A percentile compares a stretch with the other conserved stretches of the same genome.
Conservation (phyloP, 176 grass and related monocot species). For the Hsuehochloa calcarea region DNA sequence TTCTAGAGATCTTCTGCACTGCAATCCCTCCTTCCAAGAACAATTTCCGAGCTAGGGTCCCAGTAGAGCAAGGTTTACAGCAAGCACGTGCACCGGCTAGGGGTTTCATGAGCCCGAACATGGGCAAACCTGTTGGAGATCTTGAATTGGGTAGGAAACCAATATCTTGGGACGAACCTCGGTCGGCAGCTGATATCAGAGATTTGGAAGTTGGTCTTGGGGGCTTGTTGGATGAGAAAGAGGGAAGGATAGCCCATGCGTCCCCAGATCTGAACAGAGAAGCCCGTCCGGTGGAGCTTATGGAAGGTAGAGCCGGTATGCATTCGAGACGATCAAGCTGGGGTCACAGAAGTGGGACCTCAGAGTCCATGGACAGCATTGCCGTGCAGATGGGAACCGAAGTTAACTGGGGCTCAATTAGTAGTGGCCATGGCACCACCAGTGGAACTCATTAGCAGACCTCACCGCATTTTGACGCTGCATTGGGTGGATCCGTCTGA, state of each 20-base stretch:
- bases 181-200: slow-evolving; percentile 63
- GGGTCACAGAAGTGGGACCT: slow-evolving; percentile 63
- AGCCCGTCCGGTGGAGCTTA: slow-evolving; percentile 36
- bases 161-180: slow-evolving; percentile 80
- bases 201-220: slow-evolving; percentile 70
- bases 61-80: slow-evolving; percentile 53
- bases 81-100: slow-evolving; percentile 46
- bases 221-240: slow-evolving; percentile 72
- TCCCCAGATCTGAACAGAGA: slow-evolving; percentile 67
- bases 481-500: neutral
- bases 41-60: slow-evolving; percentile 75
- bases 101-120: slow-evolving; percentile 92
- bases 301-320: slow-evolving; percentile 47
- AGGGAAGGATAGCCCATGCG: slow-evolving; percentile 53
- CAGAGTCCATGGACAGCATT: slow-evolving; percentile 48
- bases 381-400: slow-evolving; percentile 42
- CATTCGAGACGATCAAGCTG: slow-evolving; percentile 68
- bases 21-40: slow-evolving; percentile 84
- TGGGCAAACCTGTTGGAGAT: slow-evolving; percentile 79
- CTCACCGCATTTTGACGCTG: neutral
- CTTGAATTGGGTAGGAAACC: slow-evolving; percentile 85
- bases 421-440: slow-evolving; percentile 45
- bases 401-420: slow-evolving; percentile 44
- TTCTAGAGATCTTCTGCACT: slow-evolving; percentile 75
- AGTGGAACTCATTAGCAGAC: slow-evolving; percentile 43